Evolutionary conservation across 805 yeast genomes (phyloP), one percentile per base, ranked within the genome.

Genomic region (Zygosaccharomyces siamensis): DNA sequence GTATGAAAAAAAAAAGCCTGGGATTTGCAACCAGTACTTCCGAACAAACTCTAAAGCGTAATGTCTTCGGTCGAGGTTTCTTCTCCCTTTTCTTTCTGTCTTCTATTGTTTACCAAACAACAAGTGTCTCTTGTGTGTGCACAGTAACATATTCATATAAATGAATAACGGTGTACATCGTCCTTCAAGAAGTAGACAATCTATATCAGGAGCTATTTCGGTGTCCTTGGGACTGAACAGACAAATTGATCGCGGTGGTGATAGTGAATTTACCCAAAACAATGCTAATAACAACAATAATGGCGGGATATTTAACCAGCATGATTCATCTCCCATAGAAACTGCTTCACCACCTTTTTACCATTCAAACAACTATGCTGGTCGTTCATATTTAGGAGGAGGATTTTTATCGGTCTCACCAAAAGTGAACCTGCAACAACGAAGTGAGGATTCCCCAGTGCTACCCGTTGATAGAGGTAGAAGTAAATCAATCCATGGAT

Each of bases 211-310:
- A 31, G 64, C 68, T 8, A 56, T 64, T 5, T 61, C 67, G 6
- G 60, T 62, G 12, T 64, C 68, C 3, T 49, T 64, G 32, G 68
- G 68, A 1, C 45, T 63, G 39, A 63, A 62, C 16, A 54, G 58
- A 30, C 61, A 32, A 45, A 42, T 11, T 38, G 28, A 30, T 24
- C 44, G 44, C 44, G 36, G 11, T 11, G 35, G 36, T 24, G 33
- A 38, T 20, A 16, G 41, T 5, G 47, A 43, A 23, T 43, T 35
- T 27, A 31, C 33, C 7, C 10, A 23, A n/a, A 28, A 32, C n/a
- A 26, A 31, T 20, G 8, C n/a, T 33, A 33, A 10, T 14, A 33
- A 10, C 21, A 31, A 31, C 8, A 18, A 33, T 8, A 33, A 7
- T 16, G 37, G 37, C 3, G 37, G 37, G 10, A 16, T 7, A 33